These are phyloP conservation scores for Cucurbita moschata DNA, from an alignment of 306 rosid genomes.

Conservation along the genomic window DNA sequence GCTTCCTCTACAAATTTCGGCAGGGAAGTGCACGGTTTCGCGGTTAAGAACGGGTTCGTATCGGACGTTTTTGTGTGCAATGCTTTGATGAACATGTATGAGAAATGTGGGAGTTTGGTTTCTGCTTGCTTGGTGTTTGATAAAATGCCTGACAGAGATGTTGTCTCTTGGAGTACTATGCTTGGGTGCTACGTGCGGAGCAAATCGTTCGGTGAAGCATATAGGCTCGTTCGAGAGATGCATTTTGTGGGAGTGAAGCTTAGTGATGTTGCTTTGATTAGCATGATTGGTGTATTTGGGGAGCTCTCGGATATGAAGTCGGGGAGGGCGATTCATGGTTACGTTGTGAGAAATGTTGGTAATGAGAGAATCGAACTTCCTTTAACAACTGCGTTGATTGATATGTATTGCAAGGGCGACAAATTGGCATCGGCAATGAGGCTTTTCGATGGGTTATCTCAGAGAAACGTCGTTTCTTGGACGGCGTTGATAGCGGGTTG, in stretches of 20 bases:
- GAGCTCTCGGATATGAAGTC: constrained; percentile 20
- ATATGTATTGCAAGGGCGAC: constrained; percentile 42
- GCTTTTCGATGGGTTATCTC: constrained; percentile 26
- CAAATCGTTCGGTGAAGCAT: constrained; percentile 32
- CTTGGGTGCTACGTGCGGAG: constrained; percentile 29
- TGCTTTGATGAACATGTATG: constrained; percentile 49
- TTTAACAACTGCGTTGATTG: constrained; percentile 31
- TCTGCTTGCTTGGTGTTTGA: constrained; percentile 34
- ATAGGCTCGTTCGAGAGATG: constrained; percentile 30
- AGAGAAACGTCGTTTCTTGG: constrained; percentile 37
- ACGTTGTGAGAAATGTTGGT: constrained; percentile 23
- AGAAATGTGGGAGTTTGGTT: constrained; percentile 24
- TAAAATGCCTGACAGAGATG: constrained; percentile 33
- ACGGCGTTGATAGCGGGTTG: constrained; percentile 34
- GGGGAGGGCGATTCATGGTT: constrained; percentile 48
- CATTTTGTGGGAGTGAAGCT: constrained; percentile 23
- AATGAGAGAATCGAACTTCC: constrained; percentile 17
- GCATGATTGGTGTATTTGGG: constrained; percentile 27
- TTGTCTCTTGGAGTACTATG: constrained; percentile 60
- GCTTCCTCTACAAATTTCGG: constrained; percentile 21
- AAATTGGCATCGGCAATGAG: constrained; percentile 22
- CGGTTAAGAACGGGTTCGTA: constrained; percentile 28
- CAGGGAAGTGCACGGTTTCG: constrained; percentile 42
- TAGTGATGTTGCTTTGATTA: constrained; percentile 34
- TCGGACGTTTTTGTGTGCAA: constrained; percentile 37